A percentile compares a stretch with the other conserved stretches of the same genome.
These are phyloP conservation scores for Penicillium parvum DNA, from an alignment of 495 filamentous ascomycete species.

Conservation along the genomic window DNA sequence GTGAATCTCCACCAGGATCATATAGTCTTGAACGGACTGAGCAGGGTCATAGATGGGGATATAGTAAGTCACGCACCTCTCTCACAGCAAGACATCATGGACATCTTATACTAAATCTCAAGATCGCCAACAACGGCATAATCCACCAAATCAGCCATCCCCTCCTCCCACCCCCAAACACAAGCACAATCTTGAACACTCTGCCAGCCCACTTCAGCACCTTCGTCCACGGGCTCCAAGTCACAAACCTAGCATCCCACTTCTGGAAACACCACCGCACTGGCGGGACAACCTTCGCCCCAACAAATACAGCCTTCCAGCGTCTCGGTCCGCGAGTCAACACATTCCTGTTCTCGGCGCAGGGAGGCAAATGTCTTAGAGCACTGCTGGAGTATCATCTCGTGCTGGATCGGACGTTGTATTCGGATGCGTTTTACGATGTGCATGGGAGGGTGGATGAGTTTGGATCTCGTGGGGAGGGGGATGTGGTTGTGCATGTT, in stretches of 20 bases:
- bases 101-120: background rate
- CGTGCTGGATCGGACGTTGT: slow-evolving; percentile 68
- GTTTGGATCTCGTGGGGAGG: slow-evolving; percentile 25
- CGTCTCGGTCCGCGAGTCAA: slow-evolving; percentile 65
- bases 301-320: slow-evolving; percentile 69
- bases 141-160: slow-evolving; percentile 71
- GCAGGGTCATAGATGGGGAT: slow-evolving; percentile 58
- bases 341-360: slow-evolving; percentile 71
- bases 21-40: slow-evolving; percentile 69
- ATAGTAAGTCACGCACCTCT: slow-evolving; percentile 47
- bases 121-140: slow-evolving; percentile 68
- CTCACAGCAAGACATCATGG: background rate
- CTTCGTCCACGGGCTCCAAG: slow-evolving; percentile 62
- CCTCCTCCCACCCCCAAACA: slow-evolving; percentile 66
- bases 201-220: slow-evolving; percentile 74
- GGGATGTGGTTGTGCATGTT: slow-evolving; percentile 40
- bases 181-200: slow-evolving; percentile 55
- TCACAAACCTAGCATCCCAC: slow-evolving; percentile 57
- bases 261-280: slow-evolving; percentile 39
- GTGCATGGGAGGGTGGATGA: slow-evolving; percentile 14
- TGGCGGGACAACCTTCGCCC: slow-evolving; percentile 69
- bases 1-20: slow-evolving; percentile 53
- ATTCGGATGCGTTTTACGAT: slow-evolving; percentile 59
- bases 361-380: slow-evolving; percentile 64
- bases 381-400: slow-evolving; percentile 76